phyloP scores from a whole-genome alignment of 2,329 filamentous ascomycete species.

The Hymenoscyphus scutula region DNA sequence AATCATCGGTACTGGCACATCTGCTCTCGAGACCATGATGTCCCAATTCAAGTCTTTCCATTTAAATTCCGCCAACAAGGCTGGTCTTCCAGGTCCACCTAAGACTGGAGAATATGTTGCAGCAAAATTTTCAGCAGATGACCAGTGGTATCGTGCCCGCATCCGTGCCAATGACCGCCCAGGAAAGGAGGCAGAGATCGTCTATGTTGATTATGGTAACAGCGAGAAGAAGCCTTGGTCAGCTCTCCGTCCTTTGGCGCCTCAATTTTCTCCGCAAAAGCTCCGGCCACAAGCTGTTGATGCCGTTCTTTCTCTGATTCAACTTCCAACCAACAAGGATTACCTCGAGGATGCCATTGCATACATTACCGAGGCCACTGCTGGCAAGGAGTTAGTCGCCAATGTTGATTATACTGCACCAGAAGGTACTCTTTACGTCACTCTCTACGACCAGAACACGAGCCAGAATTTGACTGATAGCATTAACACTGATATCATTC shows the following conservation, averaged over 20 bases:
- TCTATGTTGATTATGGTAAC: slow-evolving; percentile 97
- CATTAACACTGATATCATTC: slow-evolving; percentile 84
- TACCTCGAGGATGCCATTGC: slow-evolving; percentile 79
- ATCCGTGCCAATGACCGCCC: slow-evolving; percentile 91
- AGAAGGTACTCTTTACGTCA: slow-evolving; percentile 81
- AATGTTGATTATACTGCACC: slow-evolving; percentile 86
- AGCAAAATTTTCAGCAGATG: slow-evolving; percentile 84
- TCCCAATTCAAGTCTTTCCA: slow-evolving; percentile 89
- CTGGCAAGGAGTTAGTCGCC: slow-evolving; percentile 75
- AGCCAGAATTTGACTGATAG: slow-evolving; percentile 68
- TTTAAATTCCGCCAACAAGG: slow-evolving; percentile 75
- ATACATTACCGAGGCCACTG: slow-evolving; percentile 73
- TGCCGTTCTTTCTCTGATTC: slow-evolving; percentile 81
- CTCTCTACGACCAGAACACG: slow-evolving; percentile 75
- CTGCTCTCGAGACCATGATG: slow-evolving; percentile 84
- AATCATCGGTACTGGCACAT: slow-evolving; percentile 81
- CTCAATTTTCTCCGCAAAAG: slow-evolving; percentile 78
- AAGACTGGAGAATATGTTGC: slow-evolving; percentile 91
- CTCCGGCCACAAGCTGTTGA: slow-evolving; percentile 86
- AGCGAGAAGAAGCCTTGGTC: slow-evolving; percentile 84
- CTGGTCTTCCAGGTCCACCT: slow-evolving; percentile 69
- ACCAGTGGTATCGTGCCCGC: slow-evolving; percentile 90
- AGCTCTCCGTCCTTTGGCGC: slow-evolving; percentile 74
- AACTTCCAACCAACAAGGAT: slow-evolving; percentile 78
- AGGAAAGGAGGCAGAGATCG: slow-evolving; percentile 81